A percentile compares a stretch with the other conserved stretches of the same genome.
phyloP scores from a whole-genome alignment of 2,329 filamentous ascomycete species.

The Beauveria asiatica region DNA sequence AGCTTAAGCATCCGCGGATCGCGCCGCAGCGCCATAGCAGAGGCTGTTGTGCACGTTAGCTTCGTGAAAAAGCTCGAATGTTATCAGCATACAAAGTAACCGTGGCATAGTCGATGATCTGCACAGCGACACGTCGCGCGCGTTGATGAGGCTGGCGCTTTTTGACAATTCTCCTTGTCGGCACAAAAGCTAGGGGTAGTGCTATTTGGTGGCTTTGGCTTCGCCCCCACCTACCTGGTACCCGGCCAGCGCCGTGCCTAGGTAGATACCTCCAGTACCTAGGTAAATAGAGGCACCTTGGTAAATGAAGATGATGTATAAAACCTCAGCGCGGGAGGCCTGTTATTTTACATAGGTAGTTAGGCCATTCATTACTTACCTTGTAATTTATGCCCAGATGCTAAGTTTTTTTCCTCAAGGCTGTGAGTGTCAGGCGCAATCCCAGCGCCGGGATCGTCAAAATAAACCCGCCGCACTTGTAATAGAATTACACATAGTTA shows the following conservation, averaged over 20 bases:
- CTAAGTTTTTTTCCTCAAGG: too few species aligned
- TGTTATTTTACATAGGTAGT: too few species aligned
- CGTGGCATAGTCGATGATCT: conserved; percentile 37
- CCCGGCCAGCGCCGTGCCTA: background rate
- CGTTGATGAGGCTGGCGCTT: background rate
- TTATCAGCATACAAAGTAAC: conserved; percentile 38
- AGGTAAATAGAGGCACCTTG: too few species aligned
- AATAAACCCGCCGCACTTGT: too few species aligned
- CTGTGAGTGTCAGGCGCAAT: too few species aligned
- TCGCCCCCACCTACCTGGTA: background rate
- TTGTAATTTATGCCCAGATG: too few species aligned
- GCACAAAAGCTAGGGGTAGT: background rate
- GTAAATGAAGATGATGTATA: too few species aligned
- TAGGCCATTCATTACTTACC: too few species aligned
- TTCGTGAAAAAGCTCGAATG: background rate
- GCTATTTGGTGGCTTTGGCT: background rate
- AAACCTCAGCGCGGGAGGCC: too few species aligned
- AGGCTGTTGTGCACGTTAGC: conserved; percentile 29
- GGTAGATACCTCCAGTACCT: background rate
- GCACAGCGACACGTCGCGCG: background rate
- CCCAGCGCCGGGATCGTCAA: too few species aligned
- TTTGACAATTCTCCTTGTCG: background rate
- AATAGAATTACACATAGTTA: too few species aligned
- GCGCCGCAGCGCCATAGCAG: conserved; percentile 62
- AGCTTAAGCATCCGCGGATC: conserved; percentile 76